These are phyloP conservation scores for Trichoderma citrinoviride DNA, from an alignment of 2,329 filamentous ascomycete genomes.

Conservation along the genomic window DNA sequence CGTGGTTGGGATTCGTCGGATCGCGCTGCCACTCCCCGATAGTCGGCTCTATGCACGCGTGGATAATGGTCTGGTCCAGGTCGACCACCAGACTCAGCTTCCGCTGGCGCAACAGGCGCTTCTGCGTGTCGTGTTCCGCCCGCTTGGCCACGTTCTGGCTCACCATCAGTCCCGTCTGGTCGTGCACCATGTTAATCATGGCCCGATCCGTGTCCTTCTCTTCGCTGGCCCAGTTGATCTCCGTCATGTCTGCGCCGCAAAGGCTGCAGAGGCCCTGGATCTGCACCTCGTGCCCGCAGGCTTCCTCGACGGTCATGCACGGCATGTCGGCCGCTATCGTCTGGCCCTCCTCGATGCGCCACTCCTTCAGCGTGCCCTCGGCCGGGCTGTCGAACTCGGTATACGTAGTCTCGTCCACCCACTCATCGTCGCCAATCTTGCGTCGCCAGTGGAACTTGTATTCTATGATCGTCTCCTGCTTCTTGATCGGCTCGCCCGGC, in stretches of 20 bases:
- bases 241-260: conserved; percentile 95
- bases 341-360: conserved; percentile 70
- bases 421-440: conserved; percentile 65
- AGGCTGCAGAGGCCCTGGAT: conserved; percentile 86
- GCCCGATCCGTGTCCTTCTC: conserved; percentile 78
- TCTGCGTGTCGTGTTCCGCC: conserved; percentile 83
- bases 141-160: conserved; percentile 76
- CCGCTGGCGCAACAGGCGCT: conserved; percentile 71
- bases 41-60: conserved; percentile 94
- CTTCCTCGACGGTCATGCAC: conserved; percentile 79
- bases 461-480: conserved; percentile 75
- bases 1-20: conserved; percentile 82
- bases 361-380: conserved; percentile 74
- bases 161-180: conserved; percentile 82
- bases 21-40: conserved; percentile 95
- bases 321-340: conserved; percentile 57
- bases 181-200: conserved; percentile 91
- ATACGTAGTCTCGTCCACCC: conserved; percentile 63
- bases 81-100: conserved; percentile 95
- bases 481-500: conserved; percentile 70
- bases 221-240: conserved; percentile 80
- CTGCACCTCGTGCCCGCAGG: conserved; percentile 87
- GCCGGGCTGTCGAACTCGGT: conserved; percentile 79
- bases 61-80: conserved; percentile 96
- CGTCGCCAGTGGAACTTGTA: conserved; percentile 84